Base-by-base conservation (phyloP, 2,329 filamentous ascomycete genomes). In the Exophiala sp. region DNA sequence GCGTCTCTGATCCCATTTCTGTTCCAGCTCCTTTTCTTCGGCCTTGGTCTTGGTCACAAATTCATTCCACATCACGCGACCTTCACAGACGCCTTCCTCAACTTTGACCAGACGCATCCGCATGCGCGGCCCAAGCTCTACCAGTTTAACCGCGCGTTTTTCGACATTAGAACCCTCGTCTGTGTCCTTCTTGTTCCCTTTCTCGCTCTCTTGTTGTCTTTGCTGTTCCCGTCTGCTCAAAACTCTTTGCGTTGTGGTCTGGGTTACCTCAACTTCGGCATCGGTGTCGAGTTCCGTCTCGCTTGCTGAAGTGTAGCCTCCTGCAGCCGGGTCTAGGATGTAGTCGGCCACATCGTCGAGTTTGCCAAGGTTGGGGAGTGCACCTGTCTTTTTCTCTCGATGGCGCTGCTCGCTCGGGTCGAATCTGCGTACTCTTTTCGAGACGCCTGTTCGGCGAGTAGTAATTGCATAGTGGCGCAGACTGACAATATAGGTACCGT, bases 31-130 rank as follows among this genome's bases (percentile, higher is more conserved):
- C 67, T 85, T 82, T 52, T 90, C 75, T 70, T 99, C 91, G 14
- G 83, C 80, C 63, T 84, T 84, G 5, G 83, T 84, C 79, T 99
- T 99, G 68, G 86, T 83, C 49, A 97, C 85, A 68, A 90, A 95
- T 68, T 96, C 91, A 71, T 99, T 94, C 94, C 94, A 99, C 88
- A 99, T 89, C 52, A 96, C 82, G 69, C 90, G 94, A 46, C 94
- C 94, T 21, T 82, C 81, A 65, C 91, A 96, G 5, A 97, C 73
- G 1, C 92, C 94, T 64, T 99, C 94, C 68, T 99, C 94, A 3
- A 99, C 91, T 75, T 99, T 99, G 51, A 90, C 91, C 72, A 99
- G 77, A 32, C 92, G 84, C 38, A 99, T 75, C 57, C 83, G 87
- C 87, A 99, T 86, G 50, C 94, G 84, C 1, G 94, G 94, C 0